Conservation (phyloP, 2,329 filamentous ascomycete genomes). For the Macrophomina tecta region DNA sequence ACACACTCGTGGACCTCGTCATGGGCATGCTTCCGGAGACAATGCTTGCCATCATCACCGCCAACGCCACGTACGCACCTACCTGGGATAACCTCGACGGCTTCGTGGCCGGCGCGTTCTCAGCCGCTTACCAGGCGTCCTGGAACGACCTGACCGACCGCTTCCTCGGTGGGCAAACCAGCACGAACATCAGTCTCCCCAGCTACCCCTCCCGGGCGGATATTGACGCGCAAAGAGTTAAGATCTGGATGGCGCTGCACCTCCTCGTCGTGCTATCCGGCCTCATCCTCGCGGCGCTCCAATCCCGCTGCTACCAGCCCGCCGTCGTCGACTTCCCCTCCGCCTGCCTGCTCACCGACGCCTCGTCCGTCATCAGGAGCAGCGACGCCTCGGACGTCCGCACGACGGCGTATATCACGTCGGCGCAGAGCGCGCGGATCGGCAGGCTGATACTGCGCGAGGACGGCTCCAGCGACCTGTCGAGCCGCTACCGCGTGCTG, state of each 20-base stretch:
- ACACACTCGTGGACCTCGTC: background rate
- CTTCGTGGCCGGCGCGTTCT: conserved; percentile 14
- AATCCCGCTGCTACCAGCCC: background rate
- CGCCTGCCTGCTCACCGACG: conserved; percentile 4
- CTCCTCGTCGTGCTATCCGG: conserved; percentile 9
- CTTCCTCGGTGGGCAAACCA: background rate
- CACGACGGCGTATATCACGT: background rate
- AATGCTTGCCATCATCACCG: conserved; percentile 19
- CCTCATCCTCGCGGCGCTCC: background rate
- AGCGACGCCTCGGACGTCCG: background rate
- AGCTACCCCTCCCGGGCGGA: conserved; percentile 1
- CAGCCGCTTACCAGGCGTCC: conserved; percentile 12
- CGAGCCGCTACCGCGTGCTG: conserved; percentile 6
- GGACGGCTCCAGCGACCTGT: conserved; percentile 6
- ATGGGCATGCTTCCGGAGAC: conserved; percentile 23
- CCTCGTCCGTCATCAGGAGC: background rate
- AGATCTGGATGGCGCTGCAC: conserved; percentile 13
- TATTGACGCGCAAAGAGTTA: background rate
- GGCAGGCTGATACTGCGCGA: conserved; percentile 16
- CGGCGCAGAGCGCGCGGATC: background rate
- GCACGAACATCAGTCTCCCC: conserved; percentile 8
- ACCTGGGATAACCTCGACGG: conserved; percentile 7
- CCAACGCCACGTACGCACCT: conserved; percentile 21
- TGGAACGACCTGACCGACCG: conserved; percentile 26
- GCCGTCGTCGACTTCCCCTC: conserved; percentile 11